Base-by-base conservation (phyloP, 78 protist genomes). In the Tieghemostelium lacteum region DNA sequence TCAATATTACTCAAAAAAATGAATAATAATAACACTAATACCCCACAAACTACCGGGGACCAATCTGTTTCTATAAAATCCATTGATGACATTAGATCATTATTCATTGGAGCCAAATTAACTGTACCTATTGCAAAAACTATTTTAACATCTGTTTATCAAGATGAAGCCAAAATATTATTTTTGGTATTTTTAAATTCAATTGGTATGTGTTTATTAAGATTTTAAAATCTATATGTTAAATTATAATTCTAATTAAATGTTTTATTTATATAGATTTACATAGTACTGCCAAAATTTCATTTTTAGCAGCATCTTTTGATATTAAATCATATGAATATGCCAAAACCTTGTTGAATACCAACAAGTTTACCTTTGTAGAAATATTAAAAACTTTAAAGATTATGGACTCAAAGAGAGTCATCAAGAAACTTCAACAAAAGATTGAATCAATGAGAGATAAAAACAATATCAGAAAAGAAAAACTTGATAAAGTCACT, bases 391-490 rank as follows among this genome's bases (percentile, higher is more conserved):
- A 86, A 42, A 64, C 80, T 75, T 52, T 86, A 49, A 86, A 86
- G 85, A 54, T 86, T 54, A 54, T 86, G 36, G 93, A 86, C 24
- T 86, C 93, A 26, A 86, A 86, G 60, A 74, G 93, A 61, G 62
- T 22, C 34, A 17, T 86, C 3, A 71, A 36, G n/a, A 31, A 20
- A n/a, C 45, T 63, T 29, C 52, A 37, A 26, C 62, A 86, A 1
- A 73, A 42, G 40, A 49, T 60, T 0, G 42, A 28, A 0, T 20
- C 54, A n/a, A 55, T 83, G 36, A 70, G 33, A 29, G 24, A 22
- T 0, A 69, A 55, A 2, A 14, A 66, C 20, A 19, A 55, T 19
- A 26, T 40, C 8, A 34, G 91, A 33, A 54, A 58, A 33, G 36
- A 55, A 19, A 66, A 58, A 29, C 50, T 83, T 26, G 19, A 83